These are phyloP conservation scores for Halophytophthora batemanensis DNA, from an alignment of 352 stramenopile species.

Conservation along the genomic window DNA sequence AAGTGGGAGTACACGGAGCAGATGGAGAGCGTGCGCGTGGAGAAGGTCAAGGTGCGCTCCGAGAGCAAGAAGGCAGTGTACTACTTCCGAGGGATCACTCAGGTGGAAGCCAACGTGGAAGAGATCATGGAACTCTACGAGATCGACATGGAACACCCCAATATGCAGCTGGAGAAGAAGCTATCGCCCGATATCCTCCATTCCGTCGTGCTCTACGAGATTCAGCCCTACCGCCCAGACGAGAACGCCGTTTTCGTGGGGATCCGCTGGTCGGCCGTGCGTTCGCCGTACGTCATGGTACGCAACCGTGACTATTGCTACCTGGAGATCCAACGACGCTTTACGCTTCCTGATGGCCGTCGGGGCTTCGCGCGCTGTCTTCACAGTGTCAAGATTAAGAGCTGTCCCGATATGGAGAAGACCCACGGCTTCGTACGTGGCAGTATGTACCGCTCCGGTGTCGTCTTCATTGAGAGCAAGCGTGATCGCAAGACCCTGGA, in stretches of 20 bases:
- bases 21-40: constrained; percentile 62
- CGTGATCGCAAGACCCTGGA: constrained; percentile 72
- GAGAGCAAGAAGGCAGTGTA: constrained; percentile 57
- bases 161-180: constrained; percentile 74
- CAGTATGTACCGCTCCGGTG: constrained; percentile 80
- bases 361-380: constrained; percentile 69
- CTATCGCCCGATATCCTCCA: constrained; percentile 70
- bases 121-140: constrained; percentile 76
- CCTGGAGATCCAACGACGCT: constrained; percentile 72
- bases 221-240: constrained; percentile 47
- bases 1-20: constrained; percentile 76
- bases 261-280: constrained; percentile 72
- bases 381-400: constrained; percentile 86
- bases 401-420: constrained; percentile 80
- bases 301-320: constrained; percentile 78
- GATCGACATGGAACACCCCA: constrained; percentile 67
- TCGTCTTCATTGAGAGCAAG: constrained; percentile 76
- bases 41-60: constrained; percentile 72
- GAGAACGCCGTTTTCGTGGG: constrained; percentile 67
- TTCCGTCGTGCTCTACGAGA: constrained; percentile 78
- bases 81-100: constrained; percentile 71
- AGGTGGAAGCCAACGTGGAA: constrained; percentile 61
- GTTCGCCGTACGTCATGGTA: constrained; percentile 69
- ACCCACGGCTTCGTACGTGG: constrained; percentile 69
- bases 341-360: constrained; percentile 51